Base-by-base conservation (phyloP, 768 basidiomycete species). In the Lentinula guzmanii region DNA sequence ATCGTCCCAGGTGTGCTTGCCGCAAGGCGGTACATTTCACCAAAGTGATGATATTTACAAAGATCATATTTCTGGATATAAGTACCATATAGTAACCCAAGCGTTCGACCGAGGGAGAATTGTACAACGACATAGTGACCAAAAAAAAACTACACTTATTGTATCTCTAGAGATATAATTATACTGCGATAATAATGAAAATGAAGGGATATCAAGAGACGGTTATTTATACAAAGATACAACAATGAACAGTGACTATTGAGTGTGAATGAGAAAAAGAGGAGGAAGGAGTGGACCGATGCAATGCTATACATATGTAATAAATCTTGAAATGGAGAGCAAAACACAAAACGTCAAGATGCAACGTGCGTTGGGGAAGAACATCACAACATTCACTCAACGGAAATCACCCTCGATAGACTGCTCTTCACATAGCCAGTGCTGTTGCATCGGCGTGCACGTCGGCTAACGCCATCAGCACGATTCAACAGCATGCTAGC, bases 361-460 rank as follows among this genome's bases (percentile, higher is more conserved):
- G 58, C 28, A 42, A 59, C 45, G 46, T 35, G 82, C 48, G 45
- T 35, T 24, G 16, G 21, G 18, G 31, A 15, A 43, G 56, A 58
- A 45, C 42, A 15, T 18, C 5, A 18, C 7, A n/a, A 24, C 54
- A 39, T 15, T 52, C 39, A 60, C 51, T 60, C 59, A 8, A 60
- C 59, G 15, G 34, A 41, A 16, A 60, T 39, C 28, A 60, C 59
- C 59, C 59, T 51, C 15, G 50, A 52, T 8, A 60, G 37, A 2
- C 51, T 33, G 28, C 59, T 60, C 21, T 60, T 60, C 33, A 60
- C 59, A 42, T 60, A 60, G 5, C 43, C 46, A 33, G 16, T 18
- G 46, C 37, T 24, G 24, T 31, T 41, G 24, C 58, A 59, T 35
- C 51, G 24, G 16, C 59, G 39, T 31, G 37, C 37, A 24, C 59